Base-by-base conservation (phyloP, 257 asterid species). In the Avicennia marina region DNA sequence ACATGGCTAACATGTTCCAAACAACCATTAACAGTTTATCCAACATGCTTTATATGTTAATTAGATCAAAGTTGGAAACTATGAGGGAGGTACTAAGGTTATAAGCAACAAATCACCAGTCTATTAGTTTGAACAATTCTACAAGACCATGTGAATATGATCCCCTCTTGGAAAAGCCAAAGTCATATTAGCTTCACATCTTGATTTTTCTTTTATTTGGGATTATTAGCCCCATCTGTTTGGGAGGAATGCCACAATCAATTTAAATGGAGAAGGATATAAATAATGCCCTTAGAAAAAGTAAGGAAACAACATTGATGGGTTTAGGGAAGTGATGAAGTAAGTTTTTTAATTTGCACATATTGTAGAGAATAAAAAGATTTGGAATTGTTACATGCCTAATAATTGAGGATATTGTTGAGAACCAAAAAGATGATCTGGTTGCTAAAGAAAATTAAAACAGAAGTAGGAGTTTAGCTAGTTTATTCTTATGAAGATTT, bases 41-140 rank as follows among this genome's bases (percentile, higher is more conserved):
- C 46, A 42, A 63, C 61, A 52, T 53, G 45, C 19, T 52, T 53
- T 21, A 18, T 3, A n/a, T 41, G 11, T 26, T 1, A 26, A 53
- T 62, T 41, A 36, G 43, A 44, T 31, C 22, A 52, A 51, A 51
- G 60, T 26, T 27, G 49, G 50, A 50, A 49, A 16, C 26, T 38
- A 7, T 50, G 29, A 11, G 39, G 3, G 38, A 26, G 39, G 4
- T 22, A 11, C 11, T 13, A 2, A 16, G 13, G n/a, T n/a, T n/a
- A n/a, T 22, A n/a, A 43, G 27, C 17, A 25, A 17, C 32, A 49
- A 49, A 16, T 50, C 18, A 40, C 11, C 9, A 18, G 8, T 19
- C 39, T 38, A 38, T 33, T 20, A 18, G 1, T 26, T 0, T 7
- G 34, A 0, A 58, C 27, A 29, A 33, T 39, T 42, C 33, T 33